Percentiles rank a stretch among this genome's conserved stretches.
Evolutionary conservation across 345 rosid species (phyloP).

Genomic region (Salix brachista): DNA sequence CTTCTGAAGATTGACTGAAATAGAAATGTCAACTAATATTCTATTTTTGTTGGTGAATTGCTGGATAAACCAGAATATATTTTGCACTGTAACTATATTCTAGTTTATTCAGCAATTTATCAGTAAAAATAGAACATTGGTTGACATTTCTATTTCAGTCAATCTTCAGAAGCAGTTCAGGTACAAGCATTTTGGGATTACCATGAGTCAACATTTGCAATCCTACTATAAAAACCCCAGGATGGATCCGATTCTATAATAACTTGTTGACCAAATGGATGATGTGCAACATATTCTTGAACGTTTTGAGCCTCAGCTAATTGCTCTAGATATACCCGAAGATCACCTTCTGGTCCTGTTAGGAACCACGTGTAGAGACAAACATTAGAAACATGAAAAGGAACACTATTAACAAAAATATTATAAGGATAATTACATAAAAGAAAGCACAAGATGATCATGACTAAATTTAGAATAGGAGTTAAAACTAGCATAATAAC

Average conservation of each 20-base stretch:
- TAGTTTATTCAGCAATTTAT: too few species aligned
- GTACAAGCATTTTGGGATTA: background rate
- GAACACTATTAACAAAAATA: background rate
- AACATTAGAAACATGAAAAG: background rate
- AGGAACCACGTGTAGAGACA: background rate
- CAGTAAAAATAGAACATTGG: too few species aligned
- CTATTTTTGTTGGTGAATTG: too few species aligned
- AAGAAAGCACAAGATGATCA: background rate
- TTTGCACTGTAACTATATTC: too few species aligned
- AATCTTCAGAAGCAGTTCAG: background rate
- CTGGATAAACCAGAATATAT: too few species aligned
- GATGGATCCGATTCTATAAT: conserved; percentile 48
- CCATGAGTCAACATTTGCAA: conserved; percentile 3
- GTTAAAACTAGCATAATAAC: background rate
- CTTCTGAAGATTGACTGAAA: too few species aligned
- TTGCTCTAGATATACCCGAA: conserved; percentile 59
- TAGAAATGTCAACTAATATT: too few species aligned
- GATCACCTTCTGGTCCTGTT: conserved; percentile 76
- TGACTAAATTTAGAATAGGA: background rate
- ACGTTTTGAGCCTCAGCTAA: conserved; percentile 55
- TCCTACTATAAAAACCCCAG: conserved; percentile 54
- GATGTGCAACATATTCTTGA: conserved; percentile 52
- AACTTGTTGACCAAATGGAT: conserved; percentile 73
- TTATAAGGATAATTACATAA: background rate
- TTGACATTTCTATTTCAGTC: too few species aligned